Evolutionary conservation across 1,284 basidiomycete species (phyloP).

Genomic region (Hypsizygus ulmarius): DNA sequence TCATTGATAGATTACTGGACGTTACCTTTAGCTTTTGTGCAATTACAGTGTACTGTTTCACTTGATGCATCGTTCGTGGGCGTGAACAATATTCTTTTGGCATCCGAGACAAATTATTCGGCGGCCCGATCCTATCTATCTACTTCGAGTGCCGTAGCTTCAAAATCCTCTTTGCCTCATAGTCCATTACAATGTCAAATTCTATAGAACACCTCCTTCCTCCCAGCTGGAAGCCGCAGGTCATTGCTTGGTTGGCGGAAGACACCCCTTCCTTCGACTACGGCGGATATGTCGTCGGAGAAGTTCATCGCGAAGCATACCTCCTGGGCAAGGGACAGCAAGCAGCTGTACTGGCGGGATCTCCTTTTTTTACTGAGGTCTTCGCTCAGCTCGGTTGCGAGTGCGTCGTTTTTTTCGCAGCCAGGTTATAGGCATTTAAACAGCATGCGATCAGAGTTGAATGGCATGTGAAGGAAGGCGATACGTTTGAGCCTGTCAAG

Average conservation of each 20-base stretch:
- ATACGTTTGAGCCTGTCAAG: constrained; percentile 73
- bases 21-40: neutral
- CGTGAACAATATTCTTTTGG: neutral
- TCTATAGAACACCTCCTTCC: constrained; percentile 78
- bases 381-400: constrained; percentile 88
- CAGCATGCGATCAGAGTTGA: constrained; percentile 61
- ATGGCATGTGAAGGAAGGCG: constrained; percentile 91
- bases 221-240: constrained; percentile 84
- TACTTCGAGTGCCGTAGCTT: neutral
- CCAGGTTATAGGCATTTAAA: constrained; percentile 9
- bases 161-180: neutral
- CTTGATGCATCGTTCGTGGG: neutral
- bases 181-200: constrained; percentile 31
- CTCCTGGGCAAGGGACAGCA: constrained; percentile 83
- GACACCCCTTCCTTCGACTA: constrained; percentile 98
- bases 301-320: constrained; percentile 82
- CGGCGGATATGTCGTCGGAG: constrained; percentile 96
- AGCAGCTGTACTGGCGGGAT: constrained; percentile 86
- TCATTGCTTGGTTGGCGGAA: constrained; percentile 86
- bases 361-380: constrained; percentile 94
- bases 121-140: too few species aligned
- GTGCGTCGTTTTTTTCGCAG: constrained; percentile 48
- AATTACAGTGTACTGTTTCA: too few species aligned
- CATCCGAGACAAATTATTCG: too few species aligned
- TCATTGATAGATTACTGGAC: neutral